Conservation (phyloP, 1,284 basidiomycete species). For the Neonothopanus nambi region DNA sequence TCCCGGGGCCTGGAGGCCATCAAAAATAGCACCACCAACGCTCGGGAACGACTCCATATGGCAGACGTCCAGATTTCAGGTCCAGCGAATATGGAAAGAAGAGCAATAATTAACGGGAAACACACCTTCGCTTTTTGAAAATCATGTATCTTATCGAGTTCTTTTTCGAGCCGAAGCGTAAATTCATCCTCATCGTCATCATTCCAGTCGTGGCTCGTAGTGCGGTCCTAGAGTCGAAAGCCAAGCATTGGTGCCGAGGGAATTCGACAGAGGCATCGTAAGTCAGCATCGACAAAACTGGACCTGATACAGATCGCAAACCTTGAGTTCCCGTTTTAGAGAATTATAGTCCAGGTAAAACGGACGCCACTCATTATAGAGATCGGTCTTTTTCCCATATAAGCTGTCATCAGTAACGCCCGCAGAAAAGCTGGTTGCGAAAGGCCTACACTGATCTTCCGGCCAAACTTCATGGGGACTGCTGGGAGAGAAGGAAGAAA, state of each 20-base stretch:
- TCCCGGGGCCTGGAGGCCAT: background rate
- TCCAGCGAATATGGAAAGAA: conserved; percentile 1
- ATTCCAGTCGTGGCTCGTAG: conserved; percentile 65
- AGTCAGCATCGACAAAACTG: background rate
- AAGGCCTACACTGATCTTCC: conserved; percentile 77
- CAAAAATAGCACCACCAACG: conserved; percentile 1
- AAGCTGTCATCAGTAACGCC: conserved; percentile 3
- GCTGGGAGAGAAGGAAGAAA: background rate
- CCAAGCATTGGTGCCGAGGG: background rate
- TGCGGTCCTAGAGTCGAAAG: conserved; percentile 65
- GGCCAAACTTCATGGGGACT: conserved; percentile 80
- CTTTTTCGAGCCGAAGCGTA: conserved; percentile 75
- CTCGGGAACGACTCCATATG: no score
- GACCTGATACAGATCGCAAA: conserved; percentile 23
- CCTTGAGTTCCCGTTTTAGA: conserved; percentile 90
- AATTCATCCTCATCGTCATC: conserved; percentile 83
- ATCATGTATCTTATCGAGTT: conserved; percentile 94
- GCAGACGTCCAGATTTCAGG: background rate
- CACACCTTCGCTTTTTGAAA: conserved; percentile 91
- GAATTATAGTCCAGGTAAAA: conserved; percentile 90
- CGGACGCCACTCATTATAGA: conserved; percentile 89
- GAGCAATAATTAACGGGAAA: conserved; percentile 8
- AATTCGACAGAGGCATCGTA: no score
- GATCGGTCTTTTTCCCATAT: conserved; percentile 57
- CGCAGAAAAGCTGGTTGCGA: conserved; percentile 4